These are phyloP conservation scores for Penicillium crustosum DNA, from an alignment of 2,329 filamentous ascomycete species.

Conservation along the genomic window DNA sequence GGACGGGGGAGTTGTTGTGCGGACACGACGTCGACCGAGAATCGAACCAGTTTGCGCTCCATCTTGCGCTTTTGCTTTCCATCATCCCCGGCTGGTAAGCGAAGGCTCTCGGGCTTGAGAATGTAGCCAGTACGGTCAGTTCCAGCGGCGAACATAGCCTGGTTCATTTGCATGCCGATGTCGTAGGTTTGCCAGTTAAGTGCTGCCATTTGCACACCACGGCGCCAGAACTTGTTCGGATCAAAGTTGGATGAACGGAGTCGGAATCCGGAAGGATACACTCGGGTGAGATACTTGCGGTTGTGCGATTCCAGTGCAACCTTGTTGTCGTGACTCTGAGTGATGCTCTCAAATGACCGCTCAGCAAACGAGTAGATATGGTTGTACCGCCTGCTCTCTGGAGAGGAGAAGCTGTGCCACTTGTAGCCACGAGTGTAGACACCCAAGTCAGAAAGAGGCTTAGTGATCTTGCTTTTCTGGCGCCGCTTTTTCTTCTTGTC, in stretches of 20 bases:
- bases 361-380: slow-evolving; percentile 97
- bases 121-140: slow-evolving; percentile 88
- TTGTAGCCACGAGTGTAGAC: slow-evolving; percentile 78
- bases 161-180: slow-evolving; percentile 90
- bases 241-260: slow-evolving; percentile 92
- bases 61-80: slow-evolving; percentile 55
- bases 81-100: slow-evolving; percentile 39
- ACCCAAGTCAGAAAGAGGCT: slow-evolving; percentile 78
- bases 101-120: slow-evolving; percentile 83
- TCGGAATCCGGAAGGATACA: slow-evolving; percentile 82
- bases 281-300: slow-evolving; percentile 84
- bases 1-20: slow-evolving; percentile 91
- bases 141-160: slow-evolving; percentile 94
- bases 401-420: slow-evolving; percentile 74
- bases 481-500: slow-evolving; percentile 58
- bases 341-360: slow-evolving; percentile 78
- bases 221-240: slow-evolving; percentile 87
- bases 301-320: slow-evolving; percentile 84
- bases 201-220: slow-evolving; percentile 95
- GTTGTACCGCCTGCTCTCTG: slow-evolving; percentile 82
- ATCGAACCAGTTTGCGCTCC: slow-evolving; percentile 77
- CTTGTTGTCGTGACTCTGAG: slow-evolving; percentile 72
- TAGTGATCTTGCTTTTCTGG: slow-evolving; percentile 78
- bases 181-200: slow-evolving; percentile 99
- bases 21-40: slow-evolving; percentile 85